Base-by-base conservation (phyloP, 495 filamentous ascomycete genomes). In the Melanomma pulvis-pyrius region DNA sequence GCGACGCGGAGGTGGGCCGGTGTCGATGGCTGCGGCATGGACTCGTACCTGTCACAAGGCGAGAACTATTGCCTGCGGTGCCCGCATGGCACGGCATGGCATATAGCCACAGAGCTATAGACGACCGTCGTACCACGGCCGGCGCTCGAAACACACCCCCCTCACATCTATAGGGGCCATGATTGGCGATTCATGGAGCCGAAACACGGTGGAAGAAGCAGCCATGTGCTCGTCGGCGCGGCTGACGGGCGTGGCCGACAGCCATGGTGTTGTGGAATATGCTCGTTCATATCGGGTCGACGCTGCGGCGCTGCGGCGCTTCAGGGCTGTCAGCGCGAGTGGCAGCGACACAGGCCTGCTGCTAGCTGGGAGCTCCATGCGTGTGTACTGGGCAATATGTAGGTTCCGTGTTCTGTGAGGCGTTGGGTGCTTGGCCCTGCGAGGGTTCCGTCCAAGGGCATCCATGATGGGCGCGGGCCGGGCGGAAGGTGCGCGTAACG, bases 11-110 rank as follows among this genome's bases (percentile, higher is more conserved):
- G n/a, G 22, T n/a, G 32, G 22, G 25, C 26, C 46, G 32, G 36
- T 28, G 4, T 50, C 22, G 51, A 29, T 57, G 48, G 7, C 48
- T 50, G 15, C 22, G 36, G 8, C 12, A 24, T 29, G 8, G 48
- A 22, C 22, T 51, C 2, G 7, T 24, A 3, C 19, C 48, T 51
- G 48, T 44, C 9, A n/a, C n/a, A n/a, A n/a, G 26, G n/a, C 48
- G 7, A 5, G 6, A 2, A 21, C 46, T 57, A 67, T 67, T 67
- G 39, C 49, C 58, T 67, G 51, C 51, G 28, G 57, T 64, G 52
- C 2, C 30, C 61, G 44, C 17, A 30, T 28, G n/a, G 44, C 47
- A 48, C 61, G 24, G 25, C 15, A 26, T 39, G 25, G 7, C 26
- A 21, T 28, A 2, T 1, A 24, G 3, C 41, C 25, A 58, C 28